Base-by-base conservation (phyloP, 2,329 filamentous ascomycete species). In the Ophiostoma tasmaniense region DNA sequence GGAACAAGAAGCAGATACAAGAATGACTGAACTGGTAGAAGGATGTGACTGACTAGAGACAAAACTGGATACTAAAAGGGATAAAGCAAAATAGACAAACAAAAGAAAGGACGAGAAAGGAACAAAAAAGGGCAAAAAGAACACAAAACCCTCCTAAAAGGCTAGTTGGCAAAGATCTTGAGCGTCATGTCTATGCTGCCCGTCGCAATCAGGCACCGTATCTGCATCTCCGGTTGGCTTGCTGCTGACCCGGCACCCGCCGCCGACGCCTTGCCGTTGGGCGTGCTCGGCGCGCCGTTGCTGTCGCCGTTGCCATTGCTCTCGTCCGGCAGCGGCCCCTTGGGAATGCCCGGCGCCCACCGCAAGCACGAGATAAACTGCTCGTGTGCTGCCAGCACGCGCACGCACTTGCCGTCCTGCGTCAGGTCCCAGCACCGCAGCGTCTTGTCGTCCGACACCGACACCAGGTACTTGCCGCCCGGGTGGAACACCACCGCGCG, bases 371-470 rank as follows among this genome's bases (percentile, higher is more conserved):
- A 93, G 66, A 97, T 87, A 75, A 98, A 97, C 76, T 93, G 92
- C 4, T 85, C 88, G 76, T 96, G 93, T 0, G 88, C 91, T 50
- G 84, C 83, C 20, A 98, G 81, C 0, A 87, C 89, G 78, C 94
- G 94, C 73, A 97, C 92, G 74, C 92, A 94, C 75, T 93, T 93
- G 59, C 91, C 92, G 77, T 96, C 93, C 76, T 98, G 94, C 33
- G 86, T 85, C 33, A 98, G 81, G 80, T 98, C 94, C 94, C 94
- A 98, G 81, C 93, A 97, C 68, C 93, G 85, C 70, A 98, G 83
- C 4, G 92, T 93, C 81, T 95, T 96, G 80, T 98, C 94, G 77
- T 98, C 94, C 20, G 90, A 86, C 25, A 90, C 91, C 7, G 90
- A 93, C 6, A 98, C 80, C 1, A 98, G 84, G 75, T 95, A 97